A percentile compares a stretch with the other conserved stretches of the same genome.
Evolutionary conservation across 768 basidiomycete genomes (phyloP).

Genomic region (Postia placenta): DNA sequence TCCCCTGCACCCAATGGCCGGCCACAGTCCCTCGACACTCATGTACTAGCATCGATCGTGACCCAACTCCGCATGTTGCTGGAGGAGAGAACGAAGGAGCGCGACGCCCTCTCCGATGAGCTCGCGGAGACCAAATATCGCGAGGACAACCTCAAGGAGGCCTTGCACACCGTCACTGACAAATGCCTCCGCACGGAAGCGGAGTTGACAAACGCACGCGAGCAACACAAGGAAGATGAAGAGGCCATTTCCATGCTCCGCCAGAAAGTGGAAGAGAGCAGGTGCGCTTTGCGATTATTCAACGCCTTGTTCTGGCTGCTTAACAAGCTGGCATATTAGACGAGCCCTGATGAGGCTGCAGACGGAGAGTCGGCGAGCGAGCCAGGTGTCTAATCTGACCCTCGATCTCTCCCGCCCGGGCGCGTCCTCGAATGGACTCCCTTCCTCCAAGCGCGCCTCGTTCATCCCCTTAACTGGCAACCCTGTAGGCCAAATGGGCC

Average conservation of each 20-base stretch:
- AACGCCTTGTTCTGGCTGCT: no score
- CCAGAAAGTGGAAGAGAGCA: slow-evolving; percentile 83
- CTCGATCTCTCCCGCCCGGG: slow-evolving; percentile 53
- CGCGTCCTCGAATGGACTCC: slow-evolving; percentile 34
- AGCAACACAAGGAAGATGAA: slow-evolving; percentile 57
- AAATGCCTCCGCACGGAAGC: slow-evolving; percentile 56
- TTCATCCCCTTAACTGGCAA: slow-evolving; percentile 69
- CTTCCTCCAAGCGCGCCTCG: slow-evolving; percentile 63
- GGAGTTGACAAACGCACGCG: slow-evolving; percentile 40
- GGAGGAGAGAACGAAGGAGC: slow-evolving; percentile 59
- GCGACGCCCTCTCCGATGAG: slow-evolving; percentile 55
- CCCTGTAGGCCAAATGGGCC: slow-evolving; percentile 37
- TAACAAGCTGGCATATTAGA: slow-evolving; percentile 37
- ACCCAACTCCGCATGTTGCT: slow-evolving; percentile 66
- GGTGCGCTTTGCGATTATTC: slow-evolving; percentile 54
- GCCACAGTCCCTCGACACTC: slow-evolving; percentile 59
- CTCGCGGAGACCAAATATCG: slow-evolving; percentile 44
- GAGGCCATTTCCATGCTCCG: slow-evolving; percentile 71
- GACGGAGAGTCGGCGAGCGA: slow-evolving; percentile 64
- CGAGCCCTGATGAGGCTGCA: slow-evolving; percentile 86
- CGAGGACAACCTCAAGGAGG: slow-evolving; percentile 58
- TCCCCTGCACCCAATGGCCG: slow-evolving; percentile 30
- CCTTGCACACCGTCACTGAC: slow-evolving; percentile 58
- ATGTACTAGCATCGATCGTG: slow-evolving; percentile 71
- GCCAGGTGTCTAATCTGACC: slow-evolving; percentile 38